Conservation (phyloP, 2,329 filamentous ascomycete genomes). For the Verticillium tricorpus region DNA sequence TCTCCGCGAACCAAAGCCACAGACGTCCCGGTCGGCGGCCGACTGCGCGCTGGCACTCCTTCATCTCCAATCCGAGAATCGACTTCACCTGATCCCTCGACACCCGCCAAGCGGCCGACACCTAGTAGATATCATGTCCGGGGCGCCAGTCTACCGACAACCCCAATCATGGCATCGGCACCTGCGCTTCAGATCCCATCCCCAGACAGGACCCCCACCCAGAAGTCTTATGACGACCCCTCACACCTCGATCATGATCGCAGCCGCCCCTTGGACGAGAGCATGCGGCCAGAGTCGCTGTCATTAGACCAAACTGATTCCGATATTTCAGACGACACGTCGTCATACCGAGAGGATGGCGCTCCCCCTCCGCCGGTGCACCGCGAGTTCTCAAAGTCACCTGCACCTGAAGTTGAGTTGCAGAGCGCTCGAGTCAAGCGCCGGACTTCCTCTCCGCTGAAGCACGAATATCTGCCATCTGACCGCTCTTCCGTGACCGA, state of each 20-base stretch:
- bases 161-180: conserved; percentile 7
- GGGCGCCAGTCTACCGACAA: conserved; percentile 17
- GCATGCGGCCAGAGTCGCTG: conserved; percentile 31
- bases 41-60: conserved; percentile 3
- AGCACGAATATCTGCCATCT: conserved; percentile 95
- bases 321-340: neutral
- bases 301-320: conserved; percentile 15
- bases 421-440: conserved; percentile 51
- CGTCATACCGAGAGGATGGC: conserved; percentile 42
- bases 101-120: conserved; percentile 24
- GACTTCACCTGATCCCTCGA: conserved; percentile 13
- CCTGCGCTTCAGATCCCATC: conserved; percentile 15
- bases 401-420: conserved; percentile 42
- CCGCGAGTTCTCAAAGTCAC: conserved; percentile 37
- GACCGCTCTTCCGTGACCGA: conserved; percentile 59
- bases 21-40: conserved; percentile 12
- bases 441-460: conserved; percentile 84
- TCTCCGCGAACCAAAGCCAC: conserved; percentile 3
- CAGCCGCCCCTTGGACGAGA: conserved; percentile 28
- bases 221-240: conserved; percentile 22
- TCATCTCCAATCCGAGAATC: conserved; percentile 10
- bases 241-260: conserved; percentile 15
- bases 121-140: conserved; percentile 30
- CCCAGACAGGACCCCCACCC: conserved; percentile 33
- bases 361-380: conserved; percentile 53